Evolutionary conservation across 352 stramenopile genomes (phyloP), one percentile per base, ranked within the genome.

Genomic region (Phytopythium litorale): DNA sequence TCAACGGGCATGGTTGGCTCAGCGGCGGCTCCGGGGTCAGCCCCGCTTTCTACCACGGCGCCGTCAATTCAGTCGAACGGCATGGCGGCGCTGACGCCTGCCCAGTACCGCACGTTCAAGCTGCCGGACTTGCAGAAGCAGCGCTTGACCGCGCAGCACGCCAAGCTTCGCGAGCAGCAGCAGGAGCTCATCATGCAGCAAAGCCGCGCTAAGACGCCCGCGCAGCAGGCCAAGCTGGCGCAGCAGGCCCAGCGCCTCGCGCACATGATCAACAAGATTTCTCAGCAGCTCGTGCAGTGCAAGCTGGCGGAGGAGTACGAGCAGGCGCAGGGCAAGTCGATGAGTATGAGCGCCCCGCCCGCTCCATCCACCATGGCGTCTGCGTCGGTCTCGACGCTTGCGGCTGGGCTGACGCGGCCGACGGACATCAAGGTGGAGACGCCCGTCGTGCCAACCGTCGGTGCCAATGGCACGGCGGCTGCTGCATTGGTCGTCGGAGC

Each of bases 201-300:
- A 62, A 81, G 73, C 30, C 75, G 75, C 30, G 81, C 81, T 42
- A 94, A 92, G 66, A 85, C 79, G 11, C 81, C 81, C 15, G 78
- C 78, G 40, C 69, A 78, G 35, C 83, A 94, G 53, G 80, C 83
- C 4, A 94, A 92, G 58, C 65, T 92, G 4, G 79, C 79, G 13
- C 82, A 91, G 50, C 79, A 89, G 40, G 84, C 84, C 3, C 84
- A 93, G 52, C 72, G 77, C 5, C 64, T 91, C 38, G 84, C 78
- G n/a, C 81, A 91, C 58, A 88, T 91, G 77, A 93, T 91, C 58
- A 90, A 87, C 63, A 93, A 93, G 66, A 93, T 93, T 32, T 89
- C 84, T 35, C 85, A 94, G 71, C 85, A 94, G 56, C 68, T 94
- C 13, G 78, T 92, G 43, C 85, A 94, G 56, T 85, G 81, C 68